Conservation (phyloP, 1,284 basidiomycete genomes). For the Microbotryum scabiosae region DNA sequence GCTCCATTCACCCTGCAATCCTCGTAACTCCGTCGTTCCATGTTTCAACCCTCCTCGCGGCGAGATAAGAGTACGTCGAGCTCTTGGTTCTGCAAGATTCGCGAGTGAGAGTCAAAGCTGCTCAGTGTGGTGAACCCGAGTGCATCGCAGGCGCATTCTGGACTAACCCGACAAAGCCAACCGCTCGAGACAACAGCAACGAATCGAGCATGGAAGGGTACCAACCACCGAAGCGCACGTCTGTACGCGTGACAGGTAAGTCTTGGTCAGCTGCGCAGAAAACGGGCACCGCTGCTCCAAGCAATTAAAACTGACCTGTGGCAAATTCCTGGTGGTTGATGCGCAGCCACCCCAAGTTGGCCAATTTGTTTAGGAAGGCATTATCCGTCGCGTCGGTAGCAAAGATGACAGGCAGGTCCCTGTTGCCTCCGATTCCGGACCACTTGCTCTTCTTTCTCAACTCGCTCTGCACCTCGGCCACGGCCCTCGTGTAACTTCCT, state of each 20-base stretch:
- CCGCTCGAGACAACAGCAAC: conserved; percentile 11
- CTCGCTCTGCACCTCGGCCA: conserved; percentile 7
- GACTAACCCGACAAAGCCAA: conserved; percentile 24
- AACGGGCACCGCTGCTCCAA: neutral
- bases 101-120: conserved; percentile 3
- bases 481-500: conserved; percentile 14
- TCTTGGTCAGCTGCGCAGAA: too few species aligned
- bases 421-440: neutral
- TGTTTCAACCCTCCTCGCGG: conserved; percentile 20
- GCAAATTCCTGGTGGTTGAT: conserved; percentile 14
- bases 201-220: conserved; percentile 18
- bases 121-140: neutral
- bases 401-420: conserved; percentile 16
- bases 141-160: too few species aligned
- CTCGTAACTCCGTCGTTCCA: conserved; percentile 18
- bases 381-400: conserved; percentile 25
- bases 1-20: conserved; percentile 15
- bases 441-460: neutral
- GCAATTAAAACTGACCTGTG: neutral
- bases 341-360: conserved; percentile 20
- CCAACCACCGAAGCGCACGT: conserved; percentile 21
- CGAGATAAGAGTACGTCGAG: conserved; percentile 11
- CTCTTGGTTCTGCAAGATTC: neutral
- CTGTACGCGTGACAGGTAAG: neutral
- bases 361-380: conserved; percentile 15